Percentiles rank a stretch among this genome's conserved stretches.
phyloP scores from a whole-genome alignment of 1,139 yeast species.

The Pichia norvegensis region DNA sequence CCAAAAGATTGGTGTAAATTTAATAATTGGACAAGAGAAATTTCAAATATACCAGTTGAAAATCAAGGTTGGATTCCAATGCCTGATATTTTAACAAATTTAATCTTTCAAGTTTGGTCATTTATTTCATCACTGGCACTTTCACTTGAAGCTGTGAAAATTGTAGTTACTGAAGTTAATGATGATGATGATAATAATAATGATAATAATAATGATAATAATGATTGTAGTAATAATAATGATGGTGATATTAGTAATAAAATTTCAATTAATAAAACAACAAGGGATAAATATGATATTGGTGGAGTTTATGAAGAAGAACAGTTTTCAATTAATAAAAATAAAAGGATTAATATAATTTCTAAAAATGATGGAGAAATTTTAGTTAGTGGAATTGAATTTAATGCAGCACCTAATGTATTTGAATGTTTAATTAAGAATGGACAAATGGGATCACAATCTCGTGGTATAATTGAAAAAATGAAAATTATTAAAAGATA shows the following conservation, averaged over 20 bases:
- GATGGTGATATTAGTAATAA: neutral
- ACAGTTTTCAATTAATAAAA: neutral
- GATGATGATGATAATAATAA: neutral
- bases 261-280: neutral
- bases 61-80: slow-evolving; percentile 39
- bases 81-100: slow-evolving; percentile 25
- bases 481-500: slow-evolving; percentile 17
- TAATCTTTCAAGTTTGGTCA: slow-evolving; percentile 26
- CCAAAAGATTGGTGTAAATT: slow-evolving; percentile 16
- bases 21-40: slow-evolving; percentile 16
- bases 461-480: slow-evolving; percentile 12
- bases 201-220: neutral
- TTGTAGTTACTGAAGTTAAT: slow-evolving; percentile 14
- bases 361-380: slow-evolving; percentile 5
- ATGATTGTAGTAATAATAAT: neutral
- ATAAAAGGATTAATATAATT: slow-evolving; percentile 2
- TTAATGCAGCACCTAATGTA: slow-evolving; percentile 5
- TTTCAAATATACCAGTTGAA: slow-evolving; percentile 20
- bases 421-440: neutral
- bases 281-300: slow-evolving; percentile 1
- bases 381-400: slow-evolving; percentile 5
- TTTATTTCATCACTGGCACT: slow-evolving; percentile 30
- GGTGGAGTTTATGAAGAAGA: slow-evolving; percentile 5
- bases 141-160: slow-evolving; percentile 25
- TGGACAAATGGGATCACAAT: neutral